phyloP scores from a whole-genome alignment of 2,329 filamentous ascomycete species.

The Ophiocordyceps unilateralis region DNA sequence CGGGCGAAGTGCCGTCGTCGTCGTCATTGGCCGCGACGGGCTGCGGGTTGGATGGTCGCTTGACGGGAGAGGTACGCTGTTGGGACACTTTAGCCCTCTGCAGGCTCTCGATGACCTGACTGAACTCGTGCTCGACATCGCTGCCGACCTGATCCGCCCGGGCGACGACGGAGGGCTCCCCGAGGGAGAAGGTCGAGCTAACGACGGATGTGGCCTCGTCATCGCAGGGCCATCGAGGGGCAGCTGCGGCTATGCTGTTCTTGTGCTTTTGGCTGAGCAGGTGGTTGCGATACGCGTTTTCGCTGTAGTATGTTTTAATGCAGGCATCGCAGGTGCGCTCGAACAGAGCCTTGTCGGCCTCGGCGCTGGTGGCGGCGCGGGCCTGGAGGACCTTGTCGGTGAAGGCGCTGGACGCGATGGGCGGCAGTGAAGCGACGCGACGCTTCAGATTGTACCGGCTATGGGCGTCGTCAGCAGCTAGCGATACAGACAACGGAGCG shows the following conservation, averaged over 20 bases:
- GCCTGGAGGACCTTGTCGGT: conserved; percentile 90
- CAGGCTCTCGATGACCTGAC: conserved; percentile 59
- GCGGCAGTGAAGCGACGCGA: conserved; percentile 74
- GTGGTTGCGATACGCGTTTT: conserved; percentile 91
- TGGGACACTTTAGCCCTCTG: conserved; percentile 54
- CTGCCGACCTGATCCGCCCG: conserved; percentile 35
- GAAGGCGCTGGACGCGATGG: conserved; percentile 82
- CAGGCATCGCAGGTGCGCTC: conserved; percentile 71
- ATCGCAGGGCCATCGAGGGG: conserved; percentile 25
- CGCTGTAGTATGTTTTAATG: conserved; percentile 86
- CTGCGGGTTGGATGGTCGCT: conserved; percentile 34
- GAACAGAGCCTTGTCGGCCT: conserved; percentile 76
- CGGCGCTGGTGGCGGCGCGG: conserved; percentile 66
- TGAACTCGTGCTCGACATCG: conserved; percentile 58
- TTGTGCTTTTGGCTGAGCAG: conserved; percentile 82
- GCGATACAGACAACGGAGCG: not conserved
- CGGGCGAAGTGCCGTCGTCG: conserved; percentile 22
- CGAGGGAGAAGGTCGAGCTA: conserved; percentile 81
- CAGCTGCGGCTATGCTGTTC: conserved; percentile 30
- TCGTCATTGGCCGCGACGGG: conserved; percentile 23
- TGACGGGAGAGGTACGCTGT: conserved; percentile 30
- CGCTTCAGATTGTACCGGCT: conserved; percentile 95
- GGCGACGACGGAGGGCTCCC: conserved; percentile 47
- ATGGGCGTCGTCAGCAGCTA: not conserved
- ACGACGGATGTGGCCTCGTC: conserved; percentile 70